Evolutionary conservation across 441 rosid genomes (phyloP), one percentile per base, ranked within the genome.

Genomic region (Erysimum pusillum): DNA sequence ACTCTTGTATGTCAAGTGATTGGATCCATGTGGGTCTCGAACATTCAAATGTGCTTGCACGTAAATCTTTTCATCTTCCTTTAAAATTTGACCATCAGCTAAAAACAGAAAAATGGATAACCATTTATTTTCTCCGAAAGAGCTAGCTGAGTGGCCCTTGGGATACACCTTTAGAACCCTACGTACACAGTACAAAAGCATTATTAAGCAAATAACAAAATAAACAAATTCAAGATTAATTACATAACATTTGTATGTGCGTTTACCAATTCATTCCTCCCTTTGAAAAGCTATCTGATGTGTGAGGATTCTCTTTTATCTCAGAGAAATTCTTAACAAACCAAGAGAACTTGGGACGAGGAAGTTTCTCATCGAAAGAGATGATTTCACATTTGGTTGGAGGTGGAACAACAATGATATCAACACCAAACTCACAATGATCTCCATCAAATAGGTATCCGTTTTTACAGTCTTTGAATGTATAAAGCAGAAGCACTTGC

Each of bases 391-490:
- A 34, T 15, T 66, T 45, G 57, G 41, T 31, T 1, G 31, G 39
- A 6, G 42, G 69, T 1, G 15, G 25, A 6, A 5, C 15, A n/a
- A 46, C 57, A 17, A 49, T 9, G 10, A 49, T 9, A 49, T 66
- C 58, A 66, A 49, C 70, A 48, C 70, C 70, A 46, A 66, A 66
- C 57, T 46, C 70, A 11, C 70, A 34, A 1, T 49, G 58, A 32
- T 66, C 59, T 6, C 59, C 70, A 12, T 11, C 70, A 12, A 31
- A 66, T 0, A 66, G 7, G 7, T 66, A 66, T 34, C 70, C 70
- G 0, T 66, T 66, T 3, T 66, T 11, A 8, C 0, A 32, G 11
- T 49, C 31, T 12, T 3, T 61, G 39, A 72, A 48, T 6, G 42
- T 49, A 22, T 25, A 41, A 48, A 72, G 42, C 2, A 42, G 0